These are phyloP conservation scores for Aureobasidium sp. DNA, from an alignment of 2,329 filamentous ascomycete genomes.

Conservation along the genomic window DNA sequence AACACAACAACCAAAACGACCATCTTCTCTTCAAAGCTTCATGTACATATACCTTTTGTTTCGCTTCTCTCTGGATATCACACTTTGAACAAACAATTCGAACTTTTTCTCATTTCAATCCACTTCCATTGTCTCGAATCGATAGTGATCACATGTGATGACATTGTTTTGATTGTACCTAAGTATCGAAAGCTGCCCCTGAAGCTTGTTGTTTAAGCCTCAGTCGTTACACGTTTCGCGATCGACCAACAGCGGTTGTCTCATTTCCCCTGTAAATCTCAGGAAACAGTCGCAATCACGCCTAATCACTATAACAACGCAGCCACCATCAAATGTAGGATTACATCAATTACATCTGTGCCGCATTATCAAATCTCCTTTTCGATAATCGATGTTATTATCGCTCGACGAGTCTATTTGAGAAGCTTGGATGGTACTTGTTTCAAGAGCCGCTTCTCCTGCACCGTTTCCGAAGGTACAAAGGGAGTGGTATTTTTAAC, in stretches of 20 bases:
- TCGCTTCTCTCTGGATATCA: conserved; percentile 15
- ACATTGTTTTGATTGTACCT: neutral
- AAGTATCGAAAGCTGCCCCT: neutral
- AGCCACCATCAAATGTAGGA: neutral
- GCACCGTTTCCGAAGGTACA: neutral
- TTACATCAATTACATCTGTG: neutral
- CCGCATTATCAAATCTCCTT: neutral
- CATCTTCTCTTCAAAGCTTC: neutral
- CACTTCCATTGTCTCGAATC: neutral
- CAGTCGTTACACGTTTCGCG: neutral
- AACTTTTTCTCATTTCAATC: neutral
- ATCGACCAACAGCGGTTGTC: conserved; percentile 3
- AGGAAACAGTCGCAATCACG: neutral
- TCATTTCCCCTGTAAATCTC: conserved; percentile 2
- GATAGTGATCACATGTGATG: neutral
- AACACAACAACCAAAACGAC: conserved; percentile 5
- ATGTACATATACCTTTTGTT: conserved; percentile 11
- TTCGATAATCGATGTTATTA: neutral
- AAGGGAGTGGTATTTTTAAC: neutral
- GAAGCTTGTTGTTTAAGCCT: neutral
- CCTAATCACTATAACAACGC: conserved; percentile 8
- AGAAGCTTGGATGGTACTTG: neutral
- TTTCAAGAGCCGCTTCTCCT: neutral
- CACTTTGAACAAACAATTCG: conserved; percentile 5
- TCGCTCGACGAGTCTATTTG: neutral